These are phyloP conservation scores for Grifola frondosa DNA, from an alignment of 1,284 basidiomycete genomes.

Conservation along the genomic window DNA sequence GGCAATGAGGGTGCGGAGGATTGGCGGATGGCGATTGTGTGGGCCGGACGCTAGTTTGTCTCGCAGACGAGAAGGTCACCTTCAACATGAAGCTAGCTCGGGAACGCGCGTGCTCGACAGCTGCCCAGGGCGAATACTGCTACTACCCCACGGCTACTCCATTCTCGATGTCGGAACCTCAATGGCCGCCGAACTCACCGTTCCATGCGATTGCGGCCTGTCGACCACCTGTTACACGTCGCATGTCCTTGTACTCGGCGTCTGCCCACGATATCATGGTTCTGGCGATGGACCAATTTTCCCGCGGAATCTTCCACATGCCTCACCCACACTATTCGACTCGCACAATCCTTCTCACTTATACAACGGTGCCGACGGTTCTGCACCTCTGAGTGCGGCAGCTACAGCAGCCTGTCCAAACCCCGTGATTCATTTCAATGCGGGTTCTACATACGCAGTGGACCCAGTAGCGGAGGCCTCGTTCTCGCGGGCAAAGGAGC, in stretches of 20 bases:
- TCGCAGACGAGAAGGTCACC: slow-evolving; percentile 49
- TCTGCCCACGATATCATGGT: slow-evolving; percentile 52
- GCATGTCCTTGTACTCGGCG: slow-evolving; percentile 45
- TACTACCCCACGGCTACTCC: slow-evolving; percentile 19
- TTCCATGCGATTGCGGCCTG: slow-evolving; percentile 51
- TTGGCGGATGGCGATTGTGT: slow-evolving; percentile 66
- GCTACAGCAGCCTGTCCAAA: no score
- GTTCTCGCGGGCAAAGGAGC: slow-evolving; percentile 57
- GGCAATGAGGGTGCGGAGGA: slow-evolving; percentile 40
- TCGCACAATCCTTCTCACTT: slow-evolving; percentile 26
- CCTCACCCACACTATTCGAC: slow-evolving; percentile 47
- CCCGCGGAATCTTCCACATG: slow-evolving; percentile 68
- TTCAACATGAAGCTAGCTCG: slow-evolving; percentile 18
- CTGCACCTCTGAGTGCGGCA: no score
- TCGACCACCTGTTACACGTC: slow-evolving; percentile 51
- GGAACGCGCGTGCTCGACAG: slow-evolving; percentile 10
- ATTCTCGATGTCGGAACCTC: slow-evolving; percentile 39
- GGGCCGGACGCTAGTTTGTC: slow-evolving; percentile 58
- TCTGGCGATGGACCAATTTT: slow-evolving; percentile 66
- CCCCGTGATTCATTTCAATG: background rate
- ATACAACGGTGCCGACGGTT: no score
- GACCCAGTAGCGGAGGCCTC: slow-evolving; percentile 22
- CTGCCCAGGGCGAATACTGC: slow-evolving; percentile 12
- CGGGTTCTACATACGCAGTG: background rate
- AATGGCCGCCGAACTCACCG: slow-evolving; percentile 52